Percentiles rank a stretch among this genome's conserved stretches.
These are phyloP conservation scores for Fusarium sp. DNA, from an alignment of 2,329 filamentous ascomycete genomes.

Conservation along the genomic window DNA sequence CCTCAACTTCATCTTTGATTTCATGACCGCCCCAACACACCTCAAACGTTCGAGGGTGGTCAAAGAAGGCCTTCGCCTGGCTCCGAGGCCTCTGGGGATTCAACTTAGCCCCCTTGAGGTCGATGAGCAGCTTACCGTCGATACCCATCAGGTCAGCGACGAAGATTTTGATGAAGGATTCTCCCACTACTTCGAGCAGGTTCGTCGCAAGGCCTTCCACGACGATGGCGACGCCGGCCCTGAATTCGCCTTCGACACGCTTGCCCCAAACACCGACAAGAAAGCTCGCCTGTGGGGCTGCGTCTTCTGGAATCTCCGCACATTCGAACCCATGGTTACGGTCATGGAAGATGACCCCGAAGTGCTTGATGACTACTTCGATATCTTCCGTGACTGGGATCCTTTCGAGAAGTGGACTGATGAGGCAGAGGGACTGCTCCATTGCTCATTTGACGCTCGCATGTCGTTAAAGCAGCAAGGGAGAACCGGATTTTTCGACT, in stretches of 20 bases:
- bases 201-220: constrained; percentile 26
- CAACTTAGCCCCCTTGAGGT: background rate
- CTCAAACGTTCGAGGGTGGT: background rate
- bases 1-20: constrained; percentile 12
- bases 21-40: constrained; percentile 1
- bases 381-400: no score
- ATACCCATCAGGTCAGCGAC: background rate
- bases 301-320: constrained; percentile 25
- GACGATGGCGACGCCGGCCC: constrained; percentile 19
- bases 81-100: background rate
- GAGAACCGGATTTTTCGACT: no score
- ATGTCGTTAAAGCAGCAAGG: no score
- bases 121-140: constrained; percentile 7
- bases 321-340: background rate
- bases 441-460: no score
- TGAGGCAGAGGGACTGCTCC: no score
- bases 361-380: rapidly evolving
- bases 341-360: no score
- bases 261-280: background rate
- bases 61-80: background rate
- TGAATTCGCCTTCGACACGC: constrained; percentile 2
- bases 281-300: constrained; percentile 11
- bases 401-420: no score
- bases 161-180: background rate
- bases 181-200: background rate